Conservation (phyloP, 1,284 basidiomycete genomes). For the Ganoderma sinense region DNA sequence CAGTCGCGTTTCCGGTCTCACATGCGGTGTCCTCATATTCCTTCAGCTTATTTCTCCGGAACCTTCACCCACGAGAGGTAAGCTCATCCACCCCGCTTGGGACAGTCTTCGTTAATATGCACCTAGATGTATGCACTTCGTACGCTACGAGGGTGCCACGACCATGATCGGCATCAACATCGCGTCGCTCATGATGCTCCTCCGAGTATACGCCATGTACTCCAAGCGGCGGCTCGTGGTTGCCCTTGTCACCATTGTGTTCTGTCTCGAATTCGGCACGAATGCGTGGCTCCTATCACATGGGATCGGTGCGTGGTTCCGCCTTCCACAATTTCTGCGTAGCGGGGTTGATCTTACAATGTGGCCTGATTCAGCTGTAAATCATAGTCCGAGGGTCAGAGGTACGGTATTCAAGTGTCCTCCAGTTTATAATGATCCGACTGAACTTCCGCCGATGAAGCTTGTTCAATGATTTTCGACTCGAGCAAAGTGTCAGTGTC, state of each 20-base stretch:
- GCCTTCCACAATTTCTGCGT: neutral
- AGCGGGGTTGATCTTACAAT: neutral
- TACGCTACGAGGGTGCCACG: conserved; percentile 58
- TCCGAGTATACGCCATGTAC: conserved; percentile 59
- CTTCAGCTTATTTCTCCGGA: conserved; percentile 52
- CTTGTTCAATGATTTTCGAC: conserved; percentile 63
- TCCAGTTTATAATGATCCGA: neutral
- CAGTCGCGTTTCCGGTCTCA: neutral
- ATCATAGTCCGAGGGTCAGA: conserved; percentile 18
- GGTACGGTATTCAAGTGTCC: conserved; percentile 9
- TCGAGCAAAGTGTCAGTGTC: conserved; percentile 41
- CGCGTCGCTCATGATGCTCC: conserved; percentile 62
- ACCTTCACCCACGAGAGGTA: conserved; percentile 48
- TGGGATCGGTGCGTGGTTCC: conserved; percentile 26
- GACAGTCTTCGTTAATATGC: neutral
- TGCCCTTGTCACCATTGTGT: conserved; percentile 43
- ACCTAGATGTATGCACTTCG: conserved; percentile 53
- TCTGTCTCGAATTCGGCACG: conserved; percentile 49
- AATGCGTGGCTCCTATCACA: conserved; percentile 56
- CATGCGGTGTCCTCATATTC: neutral
- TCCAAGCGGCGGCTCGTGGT: conserved; percentile 45
- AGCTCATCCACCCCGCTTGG: conserved; percentile 18
- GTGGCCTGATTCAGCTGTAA: conserved; percentile 17
- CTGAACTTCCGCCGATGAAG: conserved; percentile 35
- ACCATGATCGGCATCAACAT: conserved; percentile 56